Percentiles rank a stretch among this genome's conserved stretches.
Conservation (phyloP, 495 filamentous ascomycete genomes). For the Aspergillus cavernicola region DNA sequence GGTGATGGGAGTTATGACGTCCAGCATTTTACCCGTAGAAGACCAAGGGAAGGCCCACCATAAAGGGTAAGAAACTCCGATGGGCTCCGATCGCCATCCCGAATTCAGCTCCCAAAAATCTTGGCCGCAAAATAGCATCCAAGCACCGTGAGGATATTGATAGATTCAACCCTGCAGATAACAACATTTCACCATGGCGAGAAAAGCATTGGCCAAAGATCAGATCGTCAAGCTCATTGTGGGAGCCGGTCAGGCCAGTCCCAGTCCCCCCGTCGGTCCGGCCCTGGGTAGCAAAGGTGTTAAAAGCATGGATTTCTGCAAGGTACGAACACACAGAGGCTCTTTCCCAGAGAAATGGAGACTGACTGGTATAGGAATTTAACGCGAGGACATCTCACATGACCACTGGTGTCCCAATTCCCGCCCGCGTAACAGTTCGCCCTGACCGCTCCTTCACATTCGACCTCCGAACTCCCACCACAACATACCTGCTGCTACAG, state of each 20-base stretch:
- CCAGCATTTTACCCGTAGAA: constrained; percentile 11
- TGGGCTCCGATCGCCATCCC: not conserved
- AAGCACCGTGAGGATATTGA: too few species aligned
- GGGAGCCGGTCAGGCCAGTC: constrained; percentile 92
- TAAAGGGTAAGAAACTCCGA: constrained; percentile 12
- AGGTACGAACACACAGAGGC: constrained; percentile 53
- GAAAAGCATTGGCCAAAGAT: constrained; percentile 64
- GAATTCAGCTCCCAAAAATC: constrained; percentile 3
- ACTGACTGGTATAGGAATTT: constrained; percentile 70
- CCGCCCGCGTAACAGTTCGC: constrained; percentile 84
- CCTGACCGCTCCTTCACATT: constrained; percentile 92
- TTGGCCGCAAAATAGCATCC: constrained; percentile 6
- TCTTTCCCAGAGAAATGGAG: not conserved
- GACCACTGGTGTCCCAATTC: constrained; percentile 77
- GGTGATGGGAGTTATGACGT: constrained; percentile 4
- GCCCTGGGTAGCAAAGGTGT: constrained; percentile 96
- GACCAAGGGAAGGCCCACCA: not conserved
- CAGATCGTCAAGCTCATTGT: constrained; percentile 97
- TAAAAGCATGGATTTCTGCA: constrained; percentile 99
- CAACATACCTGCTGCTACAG: constrained; percentile 79
- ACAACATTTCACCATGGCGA: constrained; percentile 67
- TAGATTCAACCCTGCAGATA: not conserved
- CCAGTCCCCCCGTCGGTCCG: constrained; percentile 95
- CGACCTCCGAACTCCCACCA: constrained; percentile 87
- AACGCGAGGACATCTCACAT: constrained; percentile 92